Conservation (phyloP, 2,329 filamentous ascomycete genomes). For the Hypoxylon sp. region DNA sequence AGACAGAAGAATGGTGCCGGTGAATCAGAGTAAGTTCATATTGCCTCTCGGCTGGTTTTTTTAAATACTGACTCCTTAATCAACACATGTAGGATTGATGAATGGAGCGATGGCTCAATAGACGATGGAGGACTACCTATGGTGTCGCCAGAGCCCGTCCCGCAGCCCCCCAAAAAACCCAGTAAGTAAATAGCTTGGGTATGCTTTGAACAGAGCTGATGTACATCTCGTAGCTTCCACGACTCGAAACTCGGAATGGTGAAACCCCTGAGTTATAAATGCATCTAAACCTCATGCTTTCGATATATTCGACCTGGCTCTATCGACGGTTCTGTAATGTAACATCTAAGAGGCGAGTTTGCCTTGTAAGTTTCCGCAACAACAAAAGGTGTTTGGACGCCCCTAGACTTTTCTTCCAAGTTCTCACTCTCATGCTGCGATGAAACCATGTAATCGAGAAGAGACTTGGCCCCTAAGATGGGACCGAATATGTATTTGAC, state of each 20-base stretch:
- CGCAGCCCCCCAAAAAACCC: neutral
- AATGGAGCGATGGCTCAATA: slow-evolving; percentile 54
- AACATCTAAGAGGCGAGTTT: neutral
- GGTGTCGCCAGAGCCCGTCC: slow-evolving; percentile 38
- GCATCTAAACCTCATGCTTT: neutral
- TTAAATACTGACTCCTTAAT: slow-evolving; percentile 30
- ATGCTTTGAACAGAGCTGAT: slow-evolving; percentile 11
- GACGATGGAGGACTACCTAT: slow-evolving; percentile 52
- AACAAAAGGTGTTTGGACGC: neutral
- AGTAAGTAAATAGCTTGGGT: slow-evolving; percentile 23
- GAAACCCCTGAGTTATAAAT: neutral
- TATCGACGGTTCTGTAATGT: neutral
- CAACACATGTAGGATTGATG: slow-evolving; percentile 39
- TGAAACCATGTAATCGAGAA: slow-evolving; percentile 39
- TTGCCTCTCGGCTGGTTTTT: neutral
- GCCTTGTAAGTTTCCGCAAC: neutral
- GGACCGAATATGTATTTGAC: slow-evolving; percentile 30
- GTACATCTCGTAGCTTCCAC: slow-evolving; percentile 4
- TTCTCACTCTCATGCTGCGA: slow-evolving; percentile 1
- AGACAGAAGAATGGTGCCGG: slow-evolving; percentile 12
- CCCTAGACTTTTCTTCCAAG: neutral
- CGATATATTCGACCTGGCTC: neutral
- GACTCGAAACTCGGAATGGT: slow-evolving; percentile 15
- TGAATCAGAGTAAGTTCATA: slow-evolving; percentile 15
- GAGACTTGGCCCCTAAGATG: slow-evolving; percentile 37